Conservation (phyloP, 164 flowering plant genomes). For the Brasenia schreberi region DNA sequence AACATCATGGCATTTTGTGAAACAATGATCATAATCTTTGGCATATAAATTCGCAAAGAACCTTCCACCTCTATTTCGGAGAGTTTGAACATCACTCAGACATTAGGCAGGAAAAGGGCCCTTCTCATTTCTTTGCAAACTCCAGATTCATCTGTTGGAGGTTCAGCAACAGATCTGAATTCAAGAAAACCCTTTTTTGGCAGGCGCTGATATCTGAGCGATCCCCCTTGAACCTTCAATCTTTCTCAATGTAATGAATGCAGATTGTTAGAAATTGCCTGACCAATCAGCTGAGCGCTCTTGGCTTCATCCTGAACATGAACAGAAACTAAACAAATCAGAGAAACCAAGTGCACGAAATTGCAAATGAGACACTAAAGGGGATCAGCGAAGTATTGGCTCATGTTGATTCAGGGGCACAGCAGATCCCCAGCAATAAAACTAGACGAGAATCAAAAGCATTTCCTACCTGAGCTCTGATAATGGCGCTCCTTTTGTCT, state of each 20-base stretch:
- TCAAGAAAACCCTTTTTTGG: conserved; percentile 34
- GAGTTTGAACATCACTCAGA: too few species aligned
- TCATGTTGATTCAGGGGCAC: background rate
- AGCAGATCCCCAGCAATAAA: too few species aligned
- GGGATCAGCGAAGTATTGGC: background rate
- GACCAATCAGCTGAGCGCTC: conserved; percentile 53
- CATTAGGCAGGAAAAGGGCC: background rate
- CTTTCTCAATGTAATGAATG: conserved; percentile 28
- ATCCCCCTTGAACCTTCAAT: conserved; percentile 46
- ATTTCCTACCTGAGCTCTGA: conserved; percentile 42
- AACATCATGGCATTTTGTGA: too few species aligned
- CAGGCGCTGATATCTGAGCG: conserved; percentile 24
- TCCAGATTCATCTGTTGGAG: conserved; percentile 32
- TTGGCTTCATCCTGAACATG: conserved; percentile 41
- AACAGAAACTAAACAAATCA: too few species aligned
- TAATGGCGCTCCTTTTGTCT: conserved; percentile 48
- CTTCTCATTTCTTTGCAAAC: background rate
- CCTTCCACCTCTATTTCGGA: too few species aligned
- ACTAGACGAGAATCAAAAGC: background rate
- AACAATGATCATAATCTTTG: too few species aligned
- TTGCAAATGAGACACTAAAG: background rate
- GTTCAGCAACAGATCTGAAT: conserved; percentile 36
- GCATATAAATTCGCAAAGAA: too few species aligned
- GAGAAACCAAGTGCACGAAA: background rate
- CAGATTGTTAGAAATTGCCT: conserved; percentile 39